A percentile compares a stretch with the other conserved stretches of the same genome.
Conservation (phyloP, 768 basidiomycete genomes). For the Termitomyces heimii region DNA sequence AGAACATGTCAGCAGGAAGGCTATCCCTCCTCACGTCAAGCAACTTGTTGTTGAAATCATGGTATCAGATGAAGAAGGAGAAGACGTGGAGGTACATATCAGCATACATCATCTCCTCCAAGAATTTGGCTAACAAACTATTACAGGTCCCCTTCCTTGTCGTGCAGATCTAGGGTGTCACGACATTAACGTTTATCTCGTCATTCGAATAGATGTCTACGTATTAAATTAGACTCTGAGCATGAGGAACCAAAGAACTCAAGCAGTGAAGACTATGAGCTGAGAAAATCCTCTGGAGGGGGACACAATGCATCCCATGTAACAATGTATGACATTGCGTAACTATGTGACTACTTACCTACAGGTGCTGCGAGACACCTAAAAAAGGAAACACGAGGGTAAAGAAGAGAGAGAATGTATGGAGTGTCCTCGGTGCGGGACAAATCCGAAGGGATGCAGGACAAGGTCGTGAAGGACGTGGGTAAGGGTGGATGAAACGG, state of each 20-base stretch:
- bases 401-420: slow-evolving; percentile 14
- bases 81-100: slow-evolving; percentile 83
- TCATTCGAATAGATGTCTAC: slow-evolving; percentile 2
- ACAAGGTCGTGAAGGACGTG: slow-evolving; percentile 7
- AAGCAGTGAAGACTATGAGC: neutral
- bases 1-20: slow-evolving; percentile 92
- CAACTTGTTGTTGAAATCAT: slow-evolving; percentile 92
- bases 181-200: slow-evolving; percentile 34
- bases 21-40: slow-evolving; percentile 76
- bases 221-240: neutral
- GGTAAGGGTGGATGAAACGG: slow-evolving; percentile 17
- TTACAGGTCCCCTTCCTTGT: slow-evolving; percentile 78
- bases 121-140: neutral
- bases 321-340: slow-evolving; percentile 11
- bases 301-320: slow-evolving; percentile 19
- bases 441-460: slow-evolving; percentile 5
- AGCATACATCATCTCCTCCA: neutral
- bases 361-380: slow-evolving; percentile 20
- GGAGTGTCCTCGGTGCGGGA: slow-evolving; percentile 17
- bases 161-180: slow-evolving; percentile 42
- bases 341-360: slow-evolving; percentile 44
- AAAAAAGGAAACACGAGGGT: slow-evolving; percentile 9
- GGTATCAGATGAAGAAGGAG: slow-evolving; percentile 86
- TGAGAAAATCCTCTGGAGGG: neutral
- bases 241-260: neutral